A percentile compares a stretch with the other conserved stretches of the same genome.
Evolutionary conservation across 805 yeast species (phyloP).

Genomic region (Schwanniomyces polymorphus): DNA sequence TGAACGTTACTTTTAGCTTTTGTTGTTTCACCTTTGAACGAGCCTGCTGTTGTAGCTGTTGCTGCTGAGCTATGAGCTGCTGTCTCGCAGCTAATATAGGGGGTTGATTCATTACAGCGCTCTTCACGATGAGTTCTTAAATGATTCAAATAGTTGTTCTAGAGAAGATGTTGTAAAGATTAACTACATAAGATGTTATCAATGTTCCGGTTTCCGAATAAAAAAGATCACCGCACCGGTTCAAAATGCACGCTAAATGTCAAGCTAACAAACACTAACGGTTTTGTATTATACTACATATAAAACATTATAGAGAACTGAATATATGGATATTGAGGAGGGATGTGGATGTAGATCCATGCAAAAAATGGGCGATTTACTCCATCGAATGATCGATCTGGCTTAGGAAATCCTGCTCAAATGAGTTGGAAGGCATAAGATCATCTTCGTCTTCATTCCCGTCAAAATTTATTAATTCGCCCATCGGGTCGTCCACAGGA

Average conservation of each 20-base stretch:
- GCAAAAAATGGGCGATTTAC: constrained; percentile 3
- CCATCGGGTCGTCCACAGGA: constrained; percentile 28
- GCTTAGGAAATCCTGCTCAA: constrained; percentile 34
- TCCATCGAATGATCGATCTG: constrained; percentile 28
- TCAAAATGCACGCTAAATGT: neutral
- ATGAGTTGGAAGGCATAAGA: constrained; percentile 22
- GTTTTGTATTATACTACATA: neutral
- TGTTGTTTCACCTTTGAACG: constrained; percentile 38
- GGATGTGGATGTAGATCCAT: too few relatives aligned
- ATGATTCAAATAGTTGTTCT: neutral
- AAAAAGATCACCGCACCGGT: neutral
- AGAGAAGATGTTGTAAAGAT: neutral
- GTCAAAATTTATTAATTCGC: constrained; percentile 32
- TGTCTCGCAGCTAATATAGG: neutral
- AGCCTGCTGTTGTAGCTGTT: constrained; percentile 29
- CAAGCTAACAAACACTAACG: neutral
- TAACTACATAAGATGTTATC: neutral
- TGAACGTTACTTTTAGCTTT: constrained; percentile 36
- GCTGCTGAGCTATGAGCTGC: constrained; percentile 11
- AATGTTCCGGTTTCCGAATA: neutral
- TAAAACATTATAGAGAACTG: neutral
- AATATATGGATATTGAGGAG: neutral
- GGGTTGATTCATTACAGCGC: neutral
- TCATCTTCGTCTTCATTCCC: constrained; percentile 26
- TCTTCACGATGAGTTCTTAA: neutral